Conservation (phyloP, 2,329 filamentous ascomycete genomes). For the Fonsecaea multimorphosa region DNA sequence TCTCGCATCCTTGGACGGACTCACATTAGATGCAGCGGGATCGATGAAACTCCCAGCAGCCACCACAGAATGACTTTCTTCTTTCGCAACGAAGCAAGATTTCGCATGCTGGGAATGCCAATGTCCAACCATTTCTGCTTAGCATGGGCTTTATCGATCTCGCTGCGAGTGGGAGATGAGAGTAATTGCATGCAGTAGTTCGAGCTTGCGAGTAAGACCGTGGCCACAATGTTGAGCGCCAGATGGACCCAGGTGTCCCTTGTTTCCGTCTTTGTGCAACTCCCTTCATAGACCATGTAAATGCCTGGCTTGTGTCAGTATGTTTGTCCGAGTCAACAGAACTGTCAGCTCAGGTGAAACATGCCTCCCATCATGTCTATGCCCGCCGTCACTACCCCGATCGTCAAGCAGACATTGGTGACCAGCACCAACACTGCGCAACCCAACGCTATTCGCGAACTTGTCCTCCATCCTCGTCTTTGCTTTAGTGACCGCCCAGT, state of each 20-base stretch:
- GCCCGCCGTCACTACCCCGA: constrained; percentile 28
- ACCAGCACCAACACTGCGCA: constrained; percentile 33
- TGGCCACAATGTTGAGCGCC: constrained; percentile 56
- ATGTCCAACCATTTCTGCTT: constrained; percentile 44
- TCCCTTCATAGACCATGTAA: constrained; percentile 34
- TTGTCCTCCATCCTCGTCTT: constrained; percentile 35
- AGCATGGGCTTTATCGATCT: constrained; percentile 57
- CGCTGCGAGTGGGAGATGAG: constrained; percentile 56
- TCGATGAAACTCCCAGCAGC: constrained; percentile 37
- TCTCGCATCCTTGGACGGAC: constrained; percentile 27
- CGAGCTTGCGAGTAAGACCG: constrained; percentile 53
- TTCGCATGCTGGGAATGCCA: constrained; percentile 42
- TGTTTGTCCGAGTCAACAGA: not conserved
- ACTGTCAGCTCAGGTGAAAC: not conserved
- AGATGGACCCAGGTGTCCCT: constrained; percentile 49
- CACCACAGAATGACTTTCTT: constrained; percentile 38
- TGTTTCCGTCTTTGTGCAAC: constrained; percentile 29
- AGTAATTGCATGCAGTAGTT: constrained; percentile 62
- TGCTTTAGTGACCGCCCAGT: constrained; percentile 13
- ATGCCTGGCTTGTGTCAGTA: constrained; percentile 6
- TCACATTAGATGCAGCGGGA: constrained; percentile 42
- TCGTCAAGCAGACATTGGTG: constrained; percentile 33
- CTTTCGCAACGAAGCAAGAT: constrained; percentile 37
- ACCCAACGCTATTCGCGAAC: constrained; percentile 34
- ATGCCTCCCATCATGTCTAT: constrained; percentile 29